Conservation (phyloP, 1,284 basidiomycete genomes). For the Tranzscheliella williamsii region DNA sequence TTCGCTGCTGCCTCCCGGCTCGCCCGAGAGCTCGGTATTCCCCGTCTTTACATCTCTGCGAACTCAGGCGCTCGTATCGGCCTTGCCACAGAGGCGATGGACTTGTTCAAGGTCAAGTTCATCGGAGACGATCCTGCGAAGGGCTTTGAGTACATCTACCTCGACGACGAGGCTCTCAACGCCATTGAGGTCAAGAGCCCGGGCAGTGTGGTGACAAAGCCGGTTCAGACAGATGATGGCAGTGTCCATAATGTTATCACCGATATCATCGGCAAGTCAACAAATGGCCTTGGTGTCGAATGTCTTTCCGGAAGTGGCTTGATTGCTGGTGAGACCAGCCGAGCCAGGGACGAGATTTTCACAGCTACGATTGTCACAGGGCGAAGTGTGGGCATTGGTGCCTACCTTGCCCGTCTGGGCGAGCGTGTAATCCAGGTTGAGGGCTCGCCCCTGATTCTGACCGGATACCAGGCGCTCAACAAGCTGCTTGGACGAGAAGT, state of each 20-base stretch:
- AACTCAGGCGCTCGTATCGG: conserved; percentile 98
- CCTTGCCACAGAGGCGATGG: conserved; percentile 87
- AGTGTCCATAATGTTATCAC: conserved; percentile 90
- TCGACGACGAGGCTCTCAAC: conserved; percentile 67
- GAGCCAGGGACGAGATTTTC: conserved; percentile 98
- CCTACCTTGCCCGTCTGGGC: conserved; percentile 96
- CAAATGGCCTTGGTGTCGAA: conserved; percentile 98
- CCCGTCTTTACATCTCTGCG: conserved; percentile 94
- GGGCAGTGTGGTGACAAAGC: conserved; percentile 77
- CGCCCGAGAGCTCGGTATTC: conserved; percentile 82
- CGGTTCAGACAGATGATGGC: conserved; percentile 77
- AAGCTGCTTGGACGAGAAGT: conserved; percentile 99
- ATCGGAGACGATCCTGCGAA: conserved; percentile 83
- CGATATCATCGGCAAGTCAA: conserved; percentile 85
- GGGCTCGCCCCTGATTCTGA: conserved; percentile 98
- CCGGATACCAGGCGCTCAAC: conserved; percentile 94
- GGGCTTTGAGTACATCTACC: conserved; percentile 94
- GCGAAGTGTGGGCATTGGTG: conserved; percentile 97
- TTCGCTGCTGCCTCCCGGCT: conserved; percentile 94
- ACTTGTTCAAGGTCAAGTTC: conserved; percentile 90
- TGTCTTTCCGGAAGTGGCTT: conserved; percentile 93
- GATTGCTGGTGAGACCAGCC: conserved; percentile 96
- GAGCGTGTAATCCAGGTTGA: conserved; percentile 98
- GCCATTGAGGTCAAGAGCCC: conserved; percentile 64
- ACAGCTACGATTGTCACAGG: conserved; percentile 98